Evolutionary conservation across 1,284 basidiomycete species (phyloP), one percentile per base, ranked within the genome.

Genomic region (Puccinia polysora): DNA sequence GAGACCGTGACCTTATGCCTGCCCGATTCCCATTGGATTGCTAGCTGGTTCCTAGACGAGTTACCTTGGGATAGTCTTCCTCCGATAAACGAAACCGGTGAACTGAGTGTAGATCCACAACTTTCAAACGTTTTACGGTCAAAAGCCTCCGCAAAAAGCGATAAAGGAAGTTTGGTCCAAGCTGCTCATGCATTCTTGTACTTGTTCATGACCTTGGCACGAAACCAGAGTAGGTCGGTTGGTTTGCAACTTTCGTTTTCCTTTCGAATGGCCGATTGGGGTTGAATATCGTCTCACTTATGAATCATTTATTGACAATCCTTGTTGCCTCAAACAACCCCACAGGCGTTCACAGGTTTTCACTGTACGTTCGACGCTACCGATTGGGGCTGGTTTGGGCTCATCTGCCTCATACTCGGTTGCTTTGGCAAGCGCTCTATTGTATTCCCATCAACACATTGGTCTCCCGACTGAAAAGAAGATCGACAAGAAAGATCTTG

Each of bases 361-460:
- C 78, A 85, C 87, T 36, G 85, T 89, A 49, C 91, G 95, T 59
- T 89, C 93, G 47, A 90, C 91, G n/a, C 85, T 98, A 10, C 96
- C 96, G n/a, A 89, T 98, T 75, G 90, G 92, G n/a, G 96, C 96
- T 7, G 96, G 96, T 49, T 87, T 98, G 56, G 96, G 96, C 34
- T 97, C 95, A 15, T 97, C 92, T 25, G 96, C 96, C 1, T 93
- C 96, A 6, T 96, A 89, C 82, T 95, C 91, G 4, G 86, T 88
- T 15, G 96, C 93, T 79, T 83, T 90, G 49, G 87, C 92, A 3
- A 87, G 90, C 0, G 83, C 91, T 3, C 83, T 97, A 55, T 85
- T 97, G 60, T 81, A 81, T 74, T 34, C 83, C 82, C 28, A 76
- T 78, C 74, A 81, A 77, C 76, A 77, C 73, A 65, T 73, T 20